Percentiles rank a stretch among this genome's conserved stretches.
Conservation (phyloP, 768 basidiomycete genomes). For the Collybia sp. region DNA sequence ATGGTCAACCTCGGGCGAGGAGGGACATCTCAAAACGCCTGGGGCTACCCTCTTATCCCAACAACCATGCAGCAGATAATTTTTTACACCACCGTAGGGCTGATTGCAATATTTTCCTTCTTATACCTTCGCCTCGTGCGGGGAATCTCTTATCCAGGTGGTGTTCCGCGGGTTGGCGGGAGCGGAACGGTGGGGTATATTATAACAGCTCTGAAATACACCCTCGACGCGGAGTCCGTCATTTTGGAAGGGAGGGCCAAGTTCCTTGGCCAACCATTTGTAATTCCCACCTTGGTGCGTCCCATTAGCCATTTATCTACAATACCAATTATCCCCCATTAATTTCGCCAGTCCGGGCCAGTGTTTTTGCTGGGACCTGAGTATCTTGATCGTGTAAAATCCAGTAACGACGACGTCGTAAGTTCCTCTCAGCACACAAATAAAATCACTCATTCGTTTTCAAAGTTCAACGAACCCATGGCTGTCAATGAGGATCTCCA, state of each 20-base stretch:
- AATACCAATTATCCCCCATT: not conserved
- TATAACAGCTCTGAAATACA: conserved; percentile 27
- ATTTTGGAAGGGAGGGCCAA: conserved; percentile 22
- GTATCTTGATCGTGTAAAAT: conserved; percentile 23
- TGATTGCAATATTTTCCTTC: conserved; percentile 11
- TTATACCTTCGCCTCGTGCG: conserved; percentile 21
- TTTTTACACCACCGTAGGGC: not conserved
- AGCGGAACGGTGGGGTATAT: conserved; percentile 30
- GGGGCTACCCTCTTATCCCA: no score
- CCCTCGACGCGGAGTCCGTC: conserved; percentile 22
- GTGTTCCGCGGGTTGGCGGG: conserved; percentile 26
- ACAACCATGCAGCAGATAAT: no score
- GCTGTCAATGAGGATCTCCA: conserved; percentile 30
- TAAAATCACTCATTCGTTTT: not conserved
- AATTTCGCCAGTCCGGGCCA: conserved; percentile 20
- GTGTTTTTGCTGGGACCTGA: conserved; percentile 27
- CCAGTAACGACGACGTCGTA: conserved; percentile 28
- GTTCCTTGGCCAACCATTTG: conserved; percentile 25
- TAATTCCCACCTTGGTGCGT: conserved; percentile 28
- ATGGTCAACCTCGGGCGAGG: no score
- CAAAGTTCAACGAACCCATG: conserved; percentile 29
- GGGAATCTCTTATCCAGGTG: conserved; percentile 22
- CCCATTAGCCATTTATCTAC: not conserved
- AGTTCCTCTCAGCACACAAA: conserved; percentile 4
- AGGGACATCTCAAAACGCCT: no score